Evolutionary conservation across 108 stramenopile species (phyloP).

Genomic region (Pseudonitzschia multiseries): DNA sequence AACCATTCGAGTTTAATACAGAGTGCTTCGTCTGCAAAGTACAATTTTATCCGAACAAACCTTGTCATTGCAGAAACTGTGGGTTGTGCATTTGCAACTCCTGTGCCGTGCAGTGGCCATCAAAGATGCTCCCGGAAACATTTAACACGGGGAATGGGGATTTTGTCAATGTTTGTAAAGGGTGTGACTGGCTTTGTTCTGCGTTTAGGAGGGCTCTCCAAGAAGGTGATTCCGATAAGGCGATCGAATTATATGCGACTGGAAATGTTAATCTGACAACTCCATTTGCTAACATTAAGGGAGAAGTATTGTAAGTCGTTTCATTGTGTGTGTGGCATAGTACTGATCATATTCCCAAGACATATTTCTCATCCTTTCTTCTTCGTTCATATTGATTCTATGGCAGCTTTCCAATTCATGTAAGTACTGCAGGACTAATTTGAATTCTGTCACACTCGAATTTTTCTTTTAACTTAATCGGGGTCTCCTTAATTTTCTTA

Average conservation of each 20-base stretch:
- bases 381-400: neutral
- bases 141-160: slow-evolving; percentile 57
- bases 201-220: slow-evolving; percentile 58
- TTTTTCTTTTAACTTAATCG: neutral
- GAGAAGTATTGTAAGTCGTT: slow-evolving; percentile 57
- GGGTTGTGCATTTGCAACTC: slow-evolving; percentile 55
- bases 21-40: slow-evolving; percentile 48
- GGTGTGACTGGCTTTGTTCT: slow-evolving; percentile 60
- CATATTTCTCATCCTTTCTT: neutral
- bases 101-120: slow-evolving; percentile 52
- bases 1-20: slow-evolving; percentile 38
- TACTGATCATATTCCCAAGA: neutral
- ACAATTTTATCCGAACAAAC: slow-evolving; percentile 48
- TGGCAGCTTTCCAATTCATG: slow-evolving; percentile 46
- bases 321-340: neutral
- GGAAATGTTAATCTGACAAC: slow-evolving; percentile 51
- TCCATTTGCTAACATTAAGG: slow-evolving; percentile 60
- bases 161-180: slow-evolving; percentile 48
- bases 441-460: neutral
- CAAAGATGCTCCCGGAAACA: slow-evolving; percentile 59
- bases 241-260: slow-evolving; percentile 52
- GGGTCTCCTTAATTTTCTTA: slow-evolving; percentile 13
- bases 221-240: slow-evolving; percentile 52
- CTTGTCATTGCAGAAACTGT: slow-evolving; percentile 69
- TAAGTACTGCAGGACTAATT: slow-evolving; percentile 9